Base-by-base conservation (phyloP, 2,329 filamentous ascomycete genomes). In the Trichoderma sp. region DNA sequence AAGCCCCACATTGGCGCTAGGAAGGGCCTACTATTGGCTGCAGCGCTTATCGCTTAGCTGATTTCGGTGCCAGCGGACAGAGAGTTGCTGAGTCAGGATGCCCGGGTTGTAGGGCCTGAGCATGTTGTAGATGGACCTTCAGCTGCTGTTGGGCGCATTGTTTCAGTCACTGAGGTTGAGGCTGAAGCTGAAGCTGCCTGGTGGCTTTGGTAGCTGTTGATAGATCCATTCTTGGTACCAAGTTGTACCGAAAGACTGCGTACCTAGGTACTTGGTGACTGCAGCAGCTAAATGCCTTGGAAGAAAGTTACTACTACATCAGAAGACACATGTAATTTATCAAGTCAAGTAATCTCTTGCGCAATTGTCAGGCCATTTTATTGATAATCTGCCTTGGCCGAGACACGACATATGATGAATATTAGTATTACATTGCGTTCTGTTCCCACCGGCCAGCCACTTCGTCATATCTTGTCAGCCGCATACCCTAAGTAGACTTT, bases 1-100 rank as follows among this genome's bases (percentile, higher is more conserved):
- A 2, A 6, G 52, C 28, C 39, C 68, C 54, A 67, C 56, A 24
- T 18, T 10, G 32, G 68, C 68, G 68, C 28, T 34, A 60, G 51
- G 11, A 11, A 26, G 37, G 39, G 18, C 4, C 18, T 18, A 30
- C 1, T 69, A 75, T 77, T 77, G 74, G 76, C 43, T 55, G 11
- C 0, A 0, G 60, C 34, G 64, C 75, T 74, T 76, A 75, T 76
- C 75, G 71, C 70, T 64, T 65, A 68, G 63, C 51, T 52, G 34
- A 18, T 43, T 54, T 51, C 51, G 46, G 34, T 54, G n/a, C 37
- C 60, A 26, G 24, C 30, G 46, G 46, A 52, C 59, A 63, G 59
- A 63, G 43, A 37, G 54, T 59, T 49, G 64, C 64, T 59, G 54
- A 66, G 64, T 66, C 64, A 59, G 61, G 64, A 28, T 37, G 49